phyloP scores from a whole-genome alignment of 805 yeast species.

The Teunomyces barrocoloradensis region DNA sequence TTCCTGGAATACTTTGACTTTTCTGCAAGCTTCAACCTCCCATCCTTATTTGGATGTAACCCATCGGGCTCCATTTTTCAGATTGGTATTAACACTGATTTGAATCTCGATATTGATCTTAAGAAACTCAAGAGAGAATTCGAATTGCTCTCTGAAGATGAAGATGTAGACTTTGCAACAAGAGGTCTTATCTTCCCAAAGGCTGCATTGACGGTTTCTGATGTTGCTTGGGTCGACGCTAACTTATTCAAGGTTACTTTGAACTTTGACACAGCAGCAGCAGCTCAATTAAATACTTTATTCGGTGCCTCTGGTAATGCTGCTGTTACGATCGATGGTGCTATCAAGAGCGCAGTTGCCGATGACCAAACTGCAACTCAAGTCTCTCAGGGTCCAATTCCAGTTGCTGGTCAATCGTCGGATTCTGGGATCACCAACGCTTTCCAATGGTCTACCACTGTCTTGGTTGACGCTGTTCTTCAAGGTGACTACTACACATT shows the following conservation, averaged over 20 bases:
- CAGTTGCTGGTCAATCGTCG: conserved; percentile 12
- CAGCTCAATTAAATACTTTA: conserved; percentile 10
- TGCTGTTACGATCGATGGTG: conserved; percentile 6
- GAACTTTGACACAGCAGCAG: conserved; percentile 17
- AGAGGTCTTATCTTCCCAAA: conserved; percentile 12
- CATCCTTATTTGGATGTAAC: conserved; percentile 6
- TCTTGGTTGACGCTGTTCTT: conserved; percentile 13
- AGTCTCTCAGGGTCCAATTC: neutral
- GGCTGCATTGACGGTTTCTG: conserved; percentile 16
- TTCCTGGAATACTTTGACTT: conserved; percentile 11
- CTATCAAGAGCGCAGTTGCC: neutral
- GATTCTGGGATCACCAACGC: conserved; percentile 9
- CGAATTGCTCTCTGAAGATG: neutral
- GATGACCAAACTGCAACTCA: neutral
- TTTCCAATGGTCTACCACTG: conserved; percentile 16
- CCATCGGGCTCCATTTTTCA: conserved; percentile 8
- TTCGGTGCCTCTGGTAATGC: conserved; percentile 9
- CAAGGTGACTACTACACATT: conserved; percentile 14
- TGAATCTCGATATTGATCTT: conserved; percentile 10
- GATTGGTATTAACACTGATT: conserved; percentile 11
- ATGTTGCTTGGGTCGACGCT: conserved; percentile 14
- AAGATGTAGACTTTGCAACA: conserved; percentile 1
- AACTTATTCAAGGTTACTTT: conserved; percentile 19
- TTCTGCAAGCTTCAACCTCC: conserved; percentile 6
- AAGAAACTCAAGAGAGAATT: conserved; percentile 9